Evolutionary conservation across 257 asterid genomes (phyloP).

Genomic region (Ballota nigra): DNA sequence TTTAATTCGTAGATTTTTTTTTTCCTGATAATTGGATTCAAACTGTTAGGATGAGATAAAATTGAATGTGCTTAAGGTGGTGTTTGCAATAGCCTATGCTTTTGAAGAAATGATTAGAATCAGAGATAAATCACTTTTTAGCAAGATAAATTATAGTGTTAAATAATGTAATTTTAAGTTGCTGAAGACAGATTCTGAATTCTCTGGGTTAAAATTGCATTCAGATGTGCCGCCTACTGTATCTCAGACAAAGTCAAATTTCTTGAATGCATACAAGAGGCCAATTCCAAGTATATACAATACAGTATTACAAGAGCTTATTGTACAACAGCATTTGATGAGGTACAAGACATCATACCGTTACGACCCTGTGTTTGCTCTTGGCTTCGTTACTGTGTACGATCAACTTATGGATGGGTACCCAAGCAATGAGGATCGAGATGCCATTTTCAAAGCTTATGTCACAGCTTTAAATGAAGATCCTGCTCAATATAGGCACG

Average conservation of each 20-base stretch:
- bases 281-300: constrained; percentile 93
- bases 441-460: constrained; percentile 83
- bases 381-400: constrained; percentile 87
- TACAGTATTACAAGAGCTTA: constrained; percentile 79
- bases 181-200: constrained; percentile 16
- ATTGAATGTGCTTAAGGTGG: constrained; percentile 1
- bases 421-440: constrained; percentile 77
- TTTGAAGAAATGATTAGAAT: not conserved
- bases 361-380: constrained; percentile 89
- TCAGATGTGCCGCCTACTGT: constrained; percentile 89
- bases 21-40: not conserved
- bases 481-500: constrained; percentile 80
- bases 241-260: constrained; percentile 72
- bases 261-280: constrained; percentile 78
- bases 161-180: not conserved
- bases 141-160: not conserved
- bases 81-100: not conserved
- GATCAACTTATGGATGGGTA: constrained; percentile 96
- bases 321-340: constrained; percentile 88
- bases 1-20: not conserved
- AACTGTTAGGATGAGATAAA: not conserved
- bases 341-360: constrained; percentile 79
- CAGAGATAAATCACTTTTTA: not conserved
- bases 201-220: constrained; percentile 19
- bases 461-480: constrained; percentile 76